Conservation (phyloP, 148 eudicot species). For the Camellia granthamiana region DNA sequence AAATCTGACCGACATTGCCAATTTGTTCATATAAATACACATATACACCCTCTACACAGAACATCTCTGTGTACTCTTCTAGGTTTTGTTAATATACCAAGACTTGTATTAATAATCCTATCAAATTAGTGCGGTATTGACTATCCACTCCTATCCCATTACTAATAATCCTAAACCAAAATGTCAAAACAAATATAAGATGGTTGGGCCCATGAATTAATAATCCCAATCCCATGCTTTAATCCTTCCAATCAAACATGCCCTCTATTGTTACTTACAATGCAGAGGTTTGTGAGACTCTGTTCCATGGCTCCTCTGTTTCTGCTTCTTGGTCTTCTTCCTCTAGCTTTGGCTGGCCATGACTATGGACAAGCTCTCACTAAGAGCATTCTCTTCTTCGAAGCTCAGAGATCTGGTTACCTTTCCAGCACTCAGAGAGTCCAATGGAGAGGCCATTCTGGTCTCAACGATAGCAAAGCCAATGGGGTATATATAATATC, state of each 20-base stretch:
- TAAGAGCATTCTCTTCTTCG: constrained; percentile 86
- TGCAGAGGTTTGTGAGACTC: constrained; percentile 29
- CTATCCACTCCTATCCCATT: no score
- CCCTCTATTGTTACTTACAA: neutral
- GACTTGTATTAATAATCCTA: no score
- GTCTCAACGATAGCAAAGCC: constrained; percentile 79
- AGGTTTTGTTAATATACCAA: neutral
- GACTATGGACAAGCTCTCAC: constrained; percentile 78
- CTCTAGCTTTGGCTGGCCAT: constrained; percentile 58
- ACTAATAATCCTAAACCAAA: no score
- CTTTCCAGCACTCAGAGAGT: constrained; percentile 80
- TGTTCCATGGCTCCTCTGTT: constrained; percentile 43
- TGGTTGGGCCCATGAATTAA: no score
- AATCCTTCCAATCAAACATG: no score
- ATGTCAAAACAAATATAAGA: no score
- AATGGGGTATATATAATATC: constrained; percentile 54
- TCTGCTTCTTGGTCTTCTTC: constrained; percentile 30
- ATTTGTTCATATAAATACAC: neutral
- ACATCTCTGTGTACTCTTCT: constrained; percentile 12
- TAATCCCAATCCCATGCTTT: no score
- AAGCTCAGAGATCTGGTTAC: constrained; percentile 96
- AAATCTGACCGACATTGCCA: constrained; percentile 44
- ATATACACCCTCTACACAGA: neutral
- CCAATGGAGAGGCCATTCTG: constrained; percentile 85
- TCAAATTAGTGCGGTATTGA: no score